Base-by-base conservation (phyloP, 2,329 filamentous ascomycete genomes). In the Phyllosticta paracitricarpa region DNA sequence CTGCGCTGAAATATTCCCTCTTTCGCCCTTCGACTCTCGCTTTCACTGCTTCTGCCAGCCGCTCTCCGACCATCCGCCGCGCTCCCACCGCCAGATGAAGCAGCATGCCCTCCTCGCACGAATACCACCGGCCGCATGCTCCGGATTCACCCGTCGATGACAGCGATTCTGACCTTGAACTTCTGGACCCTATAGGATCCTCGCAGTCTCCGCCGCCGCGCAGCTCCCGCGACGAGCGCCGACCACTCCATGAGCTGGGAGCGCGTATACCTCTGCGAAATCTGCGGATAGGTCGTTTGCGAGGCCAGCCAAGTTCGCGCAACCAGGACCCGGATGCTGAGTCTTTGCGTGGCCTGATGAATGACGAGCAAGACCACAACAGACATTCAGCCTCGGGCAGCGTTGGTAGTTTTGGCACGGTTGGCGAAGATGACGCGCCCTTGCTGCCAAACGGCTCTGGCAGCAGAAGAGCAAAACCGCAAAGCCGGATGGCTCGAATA, bases 391-490 rank as follows among this genome's bases (percentile, higher is more conserved):
- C 84, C 64, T 55, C 48, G 12, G 82, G 79, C 22, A 86, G 83
- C 68, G 78, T 75, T 26, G 79, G 79, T 17, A 86, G 83, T 68
- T 78, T 75, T 26, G 79, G 79, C 17, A 78, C 78, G 61, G 71
- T 69, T 64, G 82, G 79, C 24, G 84, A 85, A 56, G 90, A 93
- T 65, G 86, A 93, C 75, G 85, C 84, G 40, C 89, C 89, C n/a
- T 79, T 96, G 33, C 78, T 95, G 22, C 78, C 82, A 72, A 71
- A 51, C 65, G 61, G 70, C 68, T 63, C 66, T 66, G 63, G 65
- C 33, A 66, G 57, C 65, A 68, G 26, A 63, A 69, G 65, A 57
- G 61, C 70, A 63, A 51, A 63, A 66, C 59, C 70, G 1, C 66
- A 59, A 64, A 65, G 40, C 67, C 55, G 57, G 28, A 59, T 82